These are phyloP conservation scores for Sphagnum magellanicum DNA, from an alignment of 228 moss, liverwort and hornwort species.

Conservation along the genomic window DNA sequence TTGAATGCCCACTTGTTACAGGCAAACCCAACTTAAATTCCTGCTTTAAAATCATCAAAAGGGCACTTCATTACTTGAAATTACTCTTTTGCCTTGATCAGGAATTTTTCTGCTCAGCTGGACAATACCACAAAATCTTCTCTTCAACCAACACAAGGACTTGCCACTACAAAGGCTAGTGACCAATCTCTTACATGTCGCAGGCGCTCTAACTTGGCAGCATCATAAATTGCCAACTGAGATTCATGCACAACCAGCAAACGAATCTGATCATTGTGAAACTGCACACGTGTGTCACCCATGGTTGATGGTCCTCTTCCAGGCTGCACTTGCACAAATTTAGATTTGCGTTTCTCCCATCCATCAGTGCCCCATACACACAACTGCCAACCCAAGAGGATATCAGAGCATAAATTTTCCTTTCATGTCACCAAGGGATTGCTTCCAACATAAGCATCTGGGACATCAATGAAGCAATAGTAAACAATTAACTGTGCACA, in stretches of 20 bases:
- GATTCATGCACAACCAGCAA: slow-evolving; percentile 91
- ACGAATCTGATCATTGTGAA: slow-evolving; percentile 96
- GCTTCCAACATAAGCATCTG: no score
- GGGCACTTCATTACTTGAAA: no score
- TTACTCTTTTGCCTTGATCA: no score
- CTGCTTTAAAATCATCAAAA: no score
- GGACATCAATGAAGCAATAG: no score
- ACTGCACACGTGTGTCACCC: slow-evolving; percentile 92
- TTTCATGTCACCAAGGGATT: not conserved
- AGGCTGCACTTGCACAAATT: slow-evolving; percentile 66
- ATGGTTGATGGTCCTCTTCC: slow-evolving; percentile 57
- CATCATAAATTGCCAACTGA: slow-evolving; percentile 97
- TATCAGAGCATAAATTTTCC: not conserved
- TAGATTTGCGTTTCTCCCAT: slow-evolving; percentile 88
- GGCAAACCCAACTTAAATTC: no score
- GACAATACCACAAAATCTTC: no score
- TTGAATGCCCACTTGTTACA: no score
- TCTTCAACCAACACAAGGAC: no score
- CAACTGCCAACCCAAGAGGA: slow-evolving; percentile 36
- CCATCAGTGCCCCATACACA: slow-evolving; percentile 86
- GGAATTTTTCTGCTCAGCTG: no score
- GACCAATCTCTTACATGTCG: slow-evolving; percentile 39
- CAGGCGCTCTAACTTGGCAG: slow-evolving; percentile 72
- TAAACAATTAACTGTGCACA: no score
- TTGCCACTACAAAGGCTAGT: no score